phyloP scores from a whole-genome alignment of 2,329 filamentous ascomycete species.

The Zymoseptoria crescenta region DNA sequence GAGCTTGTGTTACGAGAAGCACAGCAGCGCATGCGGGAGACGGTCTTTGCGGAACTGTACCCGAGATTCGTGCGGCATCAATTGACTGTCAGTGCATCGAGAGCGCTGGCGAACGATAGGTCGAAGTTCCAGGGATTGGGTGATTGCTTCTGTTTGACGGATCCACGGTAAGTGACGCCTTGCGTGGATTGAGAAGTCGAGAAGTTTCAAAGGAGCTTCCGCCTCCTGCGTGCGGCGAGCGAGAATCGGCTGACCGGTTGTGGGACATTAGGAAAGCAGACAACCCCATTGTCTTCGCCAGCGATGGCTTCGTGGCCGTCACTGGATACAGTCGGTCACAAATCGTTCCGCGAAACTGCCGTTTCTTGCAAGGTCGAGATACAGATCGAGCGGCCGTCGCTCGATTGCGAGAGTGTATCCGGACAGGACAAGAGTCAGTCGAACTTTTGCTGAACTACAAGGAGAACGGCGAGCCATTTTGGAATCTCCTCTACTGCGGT shows the following conservation, averaged over 20 bases:
- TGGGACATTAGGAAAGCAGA: constrained; percentile 31
- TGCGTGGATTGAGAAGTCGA: background rate
- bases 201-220: background rate
- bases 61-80: constrained; percentile 48
- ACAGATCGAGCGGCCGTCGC: constrained; percentile 38
- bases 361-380: constrained; percentile 43
- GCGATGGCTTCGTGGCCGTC: constrained; percentile 46
- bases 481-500: constrained; percentile 46
- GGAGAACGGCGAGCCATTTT: constrained; percentile 47
- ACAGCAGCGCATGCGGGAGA: background rate
- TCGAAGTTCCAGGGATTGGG: constrained; percentile 48
- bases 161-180: constrained; percentile 32
- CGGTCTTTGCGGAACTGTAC: constrained; percentile 36
- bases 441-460: constrained; percentile 47
- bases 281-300: constrained; percentile 45
- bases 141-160: constrained; percentile 51
- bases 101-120: constrained; percentile 38
- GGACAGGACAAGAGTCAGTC: constrained; percentile 38
- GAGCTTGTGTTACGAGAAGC: background rate
- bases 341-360: constrained; percentile 44
- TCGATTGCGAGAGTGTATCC: constrained; percentile 38
- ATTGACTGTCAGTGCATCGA: constrained; percentile 40
- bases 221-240: background rate
- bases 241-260: background rate
- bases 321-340: constrained; percentile 44